phyloP scores from a whole-genome alignment of 176 grass and related monocot species.

The Triticum turgidum region DNA sequence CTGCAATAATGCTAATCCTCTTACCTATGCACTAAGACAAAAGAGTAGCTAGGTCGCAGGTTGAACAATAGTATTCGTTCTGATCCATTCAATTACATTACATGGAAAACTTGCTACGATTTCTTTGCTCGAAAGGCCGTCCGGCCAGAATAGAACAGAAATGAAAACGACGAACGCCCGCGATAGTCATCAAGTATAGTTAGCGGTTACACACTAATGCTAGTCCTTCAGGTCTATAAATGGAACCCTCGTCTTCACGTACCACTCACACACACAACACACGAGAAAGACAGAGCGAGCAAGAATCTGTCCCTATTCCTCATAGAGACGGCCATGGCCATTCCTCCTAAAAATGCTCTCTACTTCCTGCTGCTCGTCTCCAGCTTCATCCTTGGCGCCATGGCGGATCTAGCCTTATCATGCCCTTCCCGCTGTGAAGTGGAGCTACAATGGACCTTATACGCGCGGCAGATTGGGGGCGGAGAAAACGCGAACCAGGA shows the following conservation, averaged over 20 bases:
- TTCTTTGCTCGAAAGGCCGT: too few relatives aligned
- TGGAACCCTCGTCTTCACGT: not conserved
- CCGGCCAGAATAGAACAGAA: too few relatives aligned
- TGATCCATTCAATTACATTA: too few relatives aligned
- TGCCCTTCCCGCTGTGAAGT: not conserved
- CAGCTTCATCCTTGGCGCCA: not conserved
- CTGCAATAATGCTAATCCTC: too few relatives aligned
- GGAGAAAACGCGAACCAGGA: not conserved
- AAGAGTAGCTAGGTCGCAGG: too few relatives aligned
- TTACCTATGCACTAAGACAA: too few relatives aligned
- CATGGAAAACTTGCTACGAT: too few relatives aligned
- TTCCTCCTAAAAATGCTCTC: not conserved
- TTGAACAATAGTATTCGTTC: too few relatives aligned
- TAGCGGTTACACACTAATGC: too few relatives aligned
- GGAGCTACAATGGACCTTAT: not conserved
- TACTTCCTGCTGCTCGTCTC: not conserved
- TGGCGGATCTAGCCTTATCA: not conserved
- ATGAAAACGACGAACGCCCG: too few relatives aligned
- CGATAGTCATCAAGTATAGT: too few relatives aligned
- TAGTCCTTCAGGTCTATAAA: not conserved
- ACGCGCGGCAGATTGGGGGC: not conserved
- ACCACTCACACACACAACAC: not conserved
- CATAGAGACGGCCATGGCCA: not conserved
- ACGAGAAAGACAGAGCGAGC: too few relatives aligned
- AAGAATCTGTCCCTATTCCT: not conserved